phyloP scores from a whole-genome alignment of 371 early-diverging fungal genomes.

The Gilbertella persicaria region DNA sequence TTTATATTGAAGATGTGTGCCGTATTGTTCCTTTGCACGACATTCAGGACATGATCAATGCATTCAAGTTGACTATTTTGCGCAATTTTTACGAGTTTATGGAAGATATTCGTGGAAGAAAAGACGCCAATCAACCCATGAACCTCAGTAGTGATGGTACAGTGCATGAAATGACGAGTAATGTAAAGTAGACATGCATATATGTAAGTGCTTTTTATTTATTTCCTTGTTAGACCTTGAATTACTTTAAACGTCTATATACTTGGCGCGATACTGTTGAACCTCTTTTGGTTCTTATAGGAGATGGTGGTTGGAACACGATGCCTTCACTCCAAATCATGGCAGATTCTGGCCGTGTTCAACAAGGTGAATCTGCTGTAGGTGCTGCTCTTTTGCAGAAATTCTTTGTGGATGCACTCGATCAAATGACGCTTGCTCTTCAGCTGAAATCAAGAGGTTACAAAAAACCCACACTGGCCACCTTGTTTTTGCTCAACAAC shows the following conservation, averaged over 20 bases:
- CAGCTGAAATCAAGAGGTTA: slow-evolving; percentile 74
- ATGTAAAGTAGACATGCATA: slow-evolving; percentile 51
- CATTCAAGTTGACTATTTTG: slow-evolving; percentile 60
- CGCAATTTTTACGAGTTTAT: slow-evolving; percentile 71
- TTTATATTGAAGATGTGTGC: slow-evolving; percentile 17
- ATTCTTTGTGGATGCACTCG: slow-evolving; percentile 55
- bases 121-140: slow-evolving; percentile 37
- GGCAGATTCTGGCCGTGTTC: slow-evolving; percentile 7
- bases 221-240: slow-evolving; percentile 51
- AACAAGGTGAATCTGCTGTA: slow-evolving; percentile 24
- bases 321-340: slow-evolving; percentile 19
- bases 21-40: slow-evolving; percentile 38
- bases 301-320: slow-evolving; percentile 67
- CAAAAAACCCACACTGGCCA: slow-evolving; percentile 72
- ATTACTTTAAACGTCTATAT: slow-evolving; percentile 62
- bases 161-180: slow-evolving; percentile 83
- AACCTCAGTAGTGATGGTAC: slow-evolving; percentile 80
- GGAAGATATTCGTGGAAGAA: slow-evolving; percentile 63
- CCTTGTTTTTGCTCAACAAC: slow-evolving; percentile 83
- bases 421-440: slow-evolving; percentile 61
- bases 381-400: slow-evolving; percentile 34
- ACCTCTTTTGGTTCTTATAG: slow-evolving; percentile 55
- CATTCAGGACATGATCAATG: slow-evolving; percentile 53
- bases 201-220: neutral
- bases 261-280: slow-evolving; percentile 62